Conservation (phyloP, 2,329 filamentous ascomycete species). For the Cyclaneusma minus region DNA sequence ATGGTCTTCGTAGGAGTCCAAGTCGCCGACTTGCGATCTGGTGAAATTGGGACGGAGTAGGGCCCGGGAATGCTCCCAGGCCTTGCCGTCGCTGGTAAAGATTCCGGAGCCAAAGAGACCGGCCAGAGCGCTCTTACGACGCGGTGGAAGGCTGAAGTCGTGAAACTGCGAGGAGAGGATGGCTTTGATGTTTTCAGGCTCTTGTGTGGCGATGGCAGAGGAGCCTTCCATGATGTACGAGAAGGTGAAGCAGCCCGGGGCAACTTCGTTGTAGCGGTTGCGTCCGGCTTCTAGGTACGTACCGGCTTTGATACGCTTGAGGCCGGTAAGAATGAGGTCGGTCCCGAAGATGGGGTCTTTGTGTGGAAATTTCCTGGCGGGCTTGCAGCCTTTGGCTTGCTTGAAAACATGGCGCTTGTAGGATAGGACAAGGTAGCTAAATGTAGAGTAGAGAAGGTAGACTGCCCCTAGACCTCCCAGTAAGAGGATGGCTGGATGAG, state of each 20-base stretch:
- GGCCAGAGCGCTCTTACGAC: conserved; percentile 26
- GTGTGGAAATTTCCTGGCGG: conserved; percentile 29
- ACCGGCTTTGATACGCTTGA: conserved; percentile 21
- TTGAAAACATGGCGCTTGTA: conserved; percentile 4
- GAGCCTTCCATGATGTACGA: conserved; percentile 6
- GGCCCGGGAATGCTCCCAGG: conserved; percentile 37
- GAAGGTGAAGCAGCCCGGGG: conserved; percentile 1
- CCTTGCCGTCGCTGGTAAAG: conserved; percentile 33
- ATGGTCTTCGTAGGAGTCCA: conserved; percentile 44
- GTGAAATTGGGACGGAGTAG: conserved; percentile 38
- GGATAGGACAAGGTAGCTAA: conserved; percentile 2
- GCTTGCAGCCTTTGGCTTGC: conserved; percentile 27
- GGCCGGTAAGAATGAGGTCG: conserved; percentile 27
- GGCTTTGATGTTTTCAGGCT: conserved; percentile 41
- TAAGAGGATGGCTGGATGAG: too few relatives aligned
- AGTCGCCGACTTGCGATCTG: conserved; percentile 29
- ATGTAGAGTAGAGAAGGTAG: conserved; percentile 6
- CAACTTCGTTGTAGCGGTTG: conserved; percentile 17
- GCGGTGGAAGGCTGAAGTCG: conserved; percentile 31
- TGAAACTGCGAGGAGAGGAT: conserved; percentile 39
- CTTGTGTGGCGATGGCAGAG: conserved; percentile 29
- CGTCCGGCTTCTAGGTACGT: conserved; percentile 20
- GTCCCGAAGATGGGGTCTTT: conserved; percentile 37
- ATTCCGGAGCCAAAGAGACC: conserved; percentile 39
- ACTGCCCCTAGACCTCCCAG: too few relatives aligned